Conservation (phyloP, 208 protist genomes). For the Acanthamoeba triangularis region DNA sequence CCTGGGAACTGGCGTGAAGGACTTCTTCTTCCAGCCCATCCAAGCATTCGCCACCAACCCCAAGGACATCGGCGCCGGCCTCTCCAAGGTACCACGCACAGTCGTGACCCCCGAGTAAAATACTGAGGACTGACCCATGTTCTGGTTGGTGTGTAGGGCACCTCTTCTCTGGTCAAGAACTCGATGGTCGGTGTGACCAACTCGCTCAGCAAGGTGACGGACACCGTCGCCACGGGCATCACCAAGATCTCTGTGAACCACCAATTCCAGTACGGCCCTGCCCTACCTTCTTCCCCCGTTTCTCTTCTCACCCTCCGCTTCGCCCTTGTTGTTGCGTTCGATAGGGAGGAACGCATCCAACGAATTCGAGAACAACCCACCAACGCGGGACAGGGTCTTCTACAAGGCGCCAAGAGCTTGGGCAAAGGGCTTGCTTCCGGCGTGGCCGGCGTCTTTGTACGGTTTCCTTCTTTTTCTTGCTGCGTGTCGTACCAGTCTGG, state of each 20-base stretch:
- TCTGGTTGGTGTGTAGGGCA: constrained; percentile 42
- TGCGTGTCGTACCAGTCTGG: not conserved
- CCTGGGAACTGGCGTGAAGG: constrained; percentile 89
- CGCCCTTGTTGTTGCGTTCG: not conserved
- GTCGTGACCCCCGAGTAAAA: not conserved
- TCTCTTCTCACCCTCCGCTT: constrained; percentile 80
- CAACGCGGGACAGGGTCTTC: constrained; percentile 44
- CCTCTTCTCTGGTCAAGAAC: constrained; percentile 82
- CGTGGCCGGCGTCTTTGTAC: constrained; percentile 84
- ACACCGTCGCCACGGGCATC: constrained; percentile 83
- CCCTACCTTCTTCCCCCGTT: constrained; percentile 71
- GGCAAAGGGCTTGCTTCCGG: constrained; percentile 88
- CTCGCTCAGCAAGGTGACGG: constrained; percentile 83
- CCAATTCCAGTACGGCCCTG: constrained; percentile 73
- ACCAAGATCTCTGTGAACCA: constrained; percentile 83
- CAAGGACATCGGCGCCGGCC: constrained; percentile 86
- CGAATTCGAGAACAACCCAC: constrained; percentile 71
- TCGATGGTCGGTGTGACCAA: constrained; percentile 85
- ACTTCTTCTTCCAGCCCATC: constrained; percentile 91
- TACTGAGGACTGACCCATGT: not conserved
- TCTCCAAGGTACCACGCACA: constrained; percentile 75
- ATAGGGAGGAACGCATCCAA: constrained; percentile 81
- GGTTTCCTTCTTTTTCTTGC: not conserved
- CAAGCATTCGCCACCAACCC: constrained; percentile 85
- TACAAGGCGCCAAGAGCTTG: constrained; percentile 85